Percentiles rank a stretch among this genome's conserved stretches.
Conservation (phyloP, 2,329 filamentous ascomycete species). For the Ophiostoma triangulosporum region DNA sequence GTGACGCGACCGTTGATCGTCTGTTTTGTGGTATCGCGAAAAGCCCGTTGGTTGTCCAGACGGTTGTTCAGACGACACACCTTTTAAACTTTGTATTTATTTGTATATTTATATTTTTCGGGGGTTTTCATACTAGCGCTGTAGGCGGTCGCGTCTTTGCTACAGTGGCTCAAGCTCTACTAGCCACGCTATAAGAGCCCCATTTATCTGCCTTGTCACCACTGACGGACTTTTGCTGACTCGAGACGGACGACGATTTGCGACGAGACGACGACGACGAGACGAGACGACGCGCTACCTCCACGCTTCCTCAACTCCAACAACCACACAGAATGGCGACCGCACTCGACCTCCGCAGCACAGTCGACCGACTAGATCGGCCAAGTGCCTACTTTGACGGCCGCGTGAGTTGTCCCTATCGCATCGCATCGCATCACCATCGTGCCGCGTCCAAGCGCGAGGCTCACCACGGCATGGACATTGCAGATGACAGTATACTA, state of each 20-base stretch:
- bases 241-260: neutral
- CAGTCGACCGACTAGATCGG: constrained; percentile 83
- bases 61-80: constrained; percentile 1
- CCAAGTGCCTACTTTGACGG: constrained; percentile 86
- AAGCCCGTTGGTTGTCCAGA: neutral
- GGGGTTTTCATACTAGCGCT: constrained; percentile 2
- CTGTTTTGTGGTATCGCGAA: neutral
- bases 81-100: neutral
- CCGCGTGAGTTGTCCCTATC: constrained; percentile 49
- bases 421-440: neutral
- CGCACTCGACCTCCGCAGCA: constrained; percentile 37
- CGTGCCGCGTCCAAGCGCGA: too few relatives aligned
- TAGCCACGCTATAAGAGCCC: constrained; percentile 5
- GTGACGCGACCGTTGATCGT: neutral
- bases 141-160: constrained; percentile 8
- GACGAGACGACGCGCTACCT: neutral
- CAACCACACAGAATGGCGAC: constrained; percentile 7
- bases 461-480: too few relatives aligned
- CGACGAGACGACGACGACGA: neutral
- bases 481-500: constrained; percentile 8
- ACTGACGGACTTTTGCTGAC: neutral
- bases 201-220: neutral
- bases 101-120: neutral
- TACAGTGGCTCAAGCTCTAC: constrained; percentile 10
- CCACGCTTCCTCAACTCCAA: neutral